Conservation (phyloP, 495 filamentous ascomycete species). For the Penicillium desertorum region DNA sequence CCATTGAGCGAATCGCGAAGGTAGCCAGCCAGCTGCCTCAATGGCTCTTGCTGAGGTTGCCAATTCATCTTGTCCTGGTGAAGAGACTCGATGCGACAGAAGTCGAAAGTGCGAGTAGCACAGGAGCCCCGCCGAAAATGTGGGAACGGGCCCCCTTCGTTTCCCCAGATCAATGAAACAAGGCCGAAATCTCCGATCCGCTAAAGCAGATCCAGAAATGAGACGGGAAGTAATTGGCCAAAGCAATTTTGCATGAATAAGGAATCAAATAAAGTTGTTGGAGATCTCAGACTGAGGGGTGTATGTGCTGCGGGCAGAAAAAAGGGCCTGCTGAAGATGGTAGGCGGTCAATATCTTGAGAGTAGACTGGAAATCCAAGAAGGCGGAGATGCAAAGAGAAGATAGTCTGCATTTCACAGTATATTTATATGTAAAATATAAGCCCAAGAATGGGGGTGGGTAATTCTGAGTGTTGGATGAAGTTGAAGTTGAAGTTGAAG, state of each 20-base stretch:
- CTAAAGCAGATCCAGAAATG: conserved; percentile 2
- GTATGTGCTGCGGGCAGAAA: conserved; percentile 10
- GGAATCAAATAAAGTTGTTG: conserved; percentile 2
- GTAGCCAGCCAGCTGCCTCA: conserved; percentile 84
- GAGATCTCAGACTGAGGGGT: conserved; percentile 10
- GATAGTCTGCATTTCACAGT: not conserved
- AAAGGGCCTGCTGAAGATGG: not conserved
- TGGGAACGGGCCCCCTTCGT: conserved; percentile 28
- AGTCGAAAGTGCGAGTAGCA: conserved; percentile 33
- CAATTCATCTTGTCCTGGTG: conserved; percentile 67
- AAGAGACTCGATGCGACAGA: conserved; percentile 21
- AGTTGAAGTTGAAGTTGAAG: not conserved
- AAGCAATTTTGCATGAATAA: not conserved
- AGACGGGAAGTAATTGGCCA: conserved; percentile 5
- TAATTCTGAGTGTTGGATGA: not conserved
- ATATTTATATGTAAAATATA: not conserved
- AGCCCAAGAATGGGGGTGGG: no score
- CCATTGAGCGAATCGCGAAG: conserved; percentile 89
- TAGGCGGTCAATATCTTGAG: not conserved
- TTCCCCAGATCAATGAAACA: conserved; percentile 25
- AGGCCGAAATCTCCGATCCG: conserved; percentile 7
- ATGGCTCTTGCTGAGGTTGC: conserved; percentile 84
- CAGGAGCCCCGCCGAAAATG: conserved; percentile 36
- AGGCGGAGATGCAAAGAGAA: not conserved
- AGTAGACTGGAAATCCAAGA: not conserved